phyloP scores from a whole-genome alignment of 176 grass and related monocot genomes.

The Phyllostachys edulis region DNA sequence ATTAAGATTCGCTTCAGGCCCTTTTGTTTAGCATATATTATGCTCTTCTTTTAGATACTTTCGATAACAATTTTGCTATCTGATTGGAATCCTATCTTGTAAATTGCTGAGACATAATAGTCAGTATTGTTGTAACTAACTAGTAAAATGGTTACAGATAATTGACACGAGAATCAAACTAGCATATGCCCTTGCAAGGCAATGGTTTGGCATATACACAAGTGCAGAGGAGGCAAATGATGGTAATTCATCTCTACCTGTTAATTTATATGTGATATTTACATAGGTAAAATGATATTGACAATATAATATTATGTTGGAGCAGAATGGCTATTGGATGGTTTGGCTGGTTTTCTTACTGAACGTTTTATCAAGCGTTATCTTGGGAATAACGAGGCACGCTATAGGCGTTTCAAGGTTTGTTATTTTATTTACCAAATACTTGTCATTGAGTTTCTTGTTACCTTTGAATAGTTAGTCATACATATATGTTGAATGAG shows the following conservation, averaged over 20 bases:
- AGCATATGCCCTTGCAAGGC: conserved; percentile 82
- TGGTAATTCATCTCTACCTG: conserved; percentile 46
- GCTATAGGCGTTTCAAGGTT: conserved; percentile 92
- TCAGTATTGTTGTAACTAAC: conserved; percentile 29
- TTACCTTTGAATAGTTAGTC: conserved; percentile 13
- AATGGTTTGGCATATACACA: conserved; percentile 98
- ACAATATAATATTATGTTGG: conserved; percentile 32
- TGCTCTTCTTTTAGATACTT: background rate
- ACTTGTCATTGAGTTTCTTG: conserved; percentile 4
- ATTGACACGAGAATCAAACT: conserved; percentile 93
- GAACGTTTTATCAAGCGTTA: conserved; percentile 86
- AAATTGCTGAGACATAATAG: conserved; percentile 7
- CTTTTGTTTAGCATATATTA: conserved; percentile 18
- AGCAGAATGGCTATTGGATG: conserved; percentile 96
- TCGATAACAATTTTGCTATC: background rate
- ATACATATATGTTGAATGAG: conserved; percentile 7
- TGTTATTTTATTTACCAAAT: conserved; percentile 10
- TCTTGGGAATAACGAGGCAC: conserved; percentile 95
- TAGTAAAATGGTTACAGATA: conserved; percentile 61
- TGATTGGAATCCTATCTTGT: background rate
- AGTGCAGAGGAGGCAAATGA: conserved; percentile 86
- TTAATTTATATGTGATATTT: conserved; percentile 34
- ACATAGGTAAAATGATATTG: conserved; percentile 21
- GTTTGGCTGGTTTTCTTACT: conserved; percentile 94
- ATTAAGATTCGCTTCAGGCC: background rate